Percentiles rank a stretch among this genome's conserved stretches.
Evolutionary conservation across 805 yeast genomes (phyloP).

Genomic region (Teunomyces lycoperdinae): DNA sequence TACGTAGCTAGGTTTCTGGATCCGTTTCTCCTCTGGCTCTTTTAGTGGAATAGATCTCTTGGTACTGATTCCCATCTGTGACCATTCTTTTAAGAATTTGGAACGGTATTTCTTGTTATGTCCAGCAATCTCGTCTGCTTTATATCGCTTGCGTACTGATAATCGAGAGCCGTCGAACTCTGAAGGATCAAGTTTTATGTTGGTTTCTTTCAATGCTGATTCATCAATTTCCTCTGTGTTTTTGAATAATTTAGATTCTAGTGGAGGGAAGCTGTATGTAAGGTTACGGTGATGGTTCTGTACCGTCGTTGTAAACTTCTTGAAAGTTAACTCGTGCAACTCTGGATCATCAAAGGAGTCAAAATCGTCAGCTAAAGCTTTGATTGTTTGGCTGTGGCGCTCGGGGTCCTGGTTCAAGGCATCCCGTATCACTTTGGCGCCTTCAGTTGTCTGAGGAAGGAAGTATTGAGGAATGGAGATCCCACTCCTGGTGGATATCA

Average conservation of each 20-base stretch:
- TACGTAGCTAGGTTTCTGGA: conserved; percentile 7
- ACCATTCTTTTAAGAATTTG: conserved; percentile 17
- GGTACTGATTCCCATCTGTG: conserved; percentile 5
- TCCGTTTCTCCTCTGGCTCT: conserved; percentile 1
- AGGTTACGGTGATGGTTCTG: conserved; percentile 6
- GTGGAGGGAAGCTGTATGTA: conserved; percentile 9
- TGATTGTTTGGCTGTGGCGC: conserved; percentile 5
- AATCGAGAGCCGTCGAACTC: conserved; percentile 15
- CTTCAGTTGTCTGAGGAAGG: not conserved
- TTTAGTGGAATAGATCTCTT: not conserved
- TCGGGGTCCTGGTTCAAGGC: conserved; percentile 2
- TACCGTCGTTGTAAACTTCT: conserved; percentile 22
- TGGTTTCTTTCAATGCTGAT: conserved; percentile 10
- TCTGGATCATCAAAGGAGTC: conserved; percentile 20
- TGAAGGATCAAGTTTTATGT: conserved; percentile 6
- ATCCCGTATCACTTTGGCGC: conserved; percentile 21
- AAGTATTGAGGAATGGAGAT: not conserved
- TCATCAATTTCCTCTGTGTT: conserved; percentile 8
- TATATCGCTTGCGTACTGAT: conserved; percentile 21
- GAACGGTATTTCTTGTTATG: conserved; percentile 18
- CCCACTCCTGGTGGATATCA: conserved; percentile 3
- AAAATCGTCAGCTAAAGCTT: conserved; percentile 13
- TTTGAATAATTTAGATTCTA: conserved; percentile 13
- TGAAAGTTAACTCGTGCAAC: conserved; percentile 31
- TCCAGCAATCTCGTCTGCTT: conserved; percentile 10